Conservation (phyloP, 495 filamentous ascomycete species). For the Extremus antarcticus region DNA sequence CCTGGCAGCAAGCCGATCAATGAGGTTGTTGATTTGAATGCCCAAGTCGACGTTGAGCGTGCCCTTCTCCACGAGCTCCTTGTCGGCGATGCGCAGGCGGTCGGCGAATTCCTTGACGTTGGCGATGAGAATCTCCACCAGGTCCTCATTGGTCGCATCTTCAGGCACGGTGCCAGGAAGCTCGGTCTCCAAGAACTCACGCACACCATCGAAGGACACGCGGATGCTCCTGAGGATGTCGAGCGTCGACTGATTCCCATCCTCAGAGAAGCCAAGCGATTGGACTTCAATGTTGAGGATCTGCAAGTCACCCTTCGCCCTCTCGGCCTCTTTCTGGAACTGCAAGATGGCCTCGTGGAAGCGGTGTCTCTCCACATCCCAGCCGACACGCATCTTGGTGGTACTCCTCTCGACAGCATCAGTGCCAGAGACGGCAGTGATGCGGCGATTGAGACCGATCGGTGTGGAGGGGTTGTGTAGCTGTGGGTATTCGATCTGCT, state of each 20-base stretch:
- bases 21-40: constrained; percentile 15
- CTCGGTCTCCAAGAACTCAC: constrained; percentile 23
- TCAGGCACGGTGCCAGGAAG: constrained; percentile 19
- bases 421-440: not conserved
- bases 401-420: not conserved
- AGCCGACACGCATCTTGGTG: constrained; percentile 2
- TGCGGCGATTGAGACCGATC: not conserved
- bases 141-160: constrained; percentile 19
- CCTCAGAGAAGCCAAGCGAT: constrained; percentile 22
- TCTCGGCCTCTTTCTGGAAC: constrained; percentile 14
- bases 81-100: constrained; percentile 15
- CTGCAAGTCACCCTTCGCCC: constrained; percentile 18
- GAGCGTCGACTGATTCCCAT: constrained; percentile 5
- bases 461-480: constrained; percentile 6
- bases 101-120: constrained; percentile 20
- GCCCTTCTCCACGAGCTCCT: constrained; percentile 15
- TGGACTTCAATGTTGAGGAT: constrained; percentile 26
- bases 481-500: constrained; percentile 18
- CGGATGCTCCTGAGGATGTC: constrained; percentile 25
- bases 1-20: constrained; percentile 22
- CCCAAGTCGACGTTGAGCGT: constrained; percentile 7
- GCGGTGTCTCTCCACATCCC: constrained; percentile 18
- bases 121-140: constrained; percentile 22
- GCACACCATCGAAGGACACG: constrained; percentile 21
- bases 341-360: constrained; percentile 24